Evolutionary conservation across 108 stramenopile species (phyloP), one percentile per base, ranked within the genome.

Genomic region (Chaetoceros tenuissimus): DNA sequence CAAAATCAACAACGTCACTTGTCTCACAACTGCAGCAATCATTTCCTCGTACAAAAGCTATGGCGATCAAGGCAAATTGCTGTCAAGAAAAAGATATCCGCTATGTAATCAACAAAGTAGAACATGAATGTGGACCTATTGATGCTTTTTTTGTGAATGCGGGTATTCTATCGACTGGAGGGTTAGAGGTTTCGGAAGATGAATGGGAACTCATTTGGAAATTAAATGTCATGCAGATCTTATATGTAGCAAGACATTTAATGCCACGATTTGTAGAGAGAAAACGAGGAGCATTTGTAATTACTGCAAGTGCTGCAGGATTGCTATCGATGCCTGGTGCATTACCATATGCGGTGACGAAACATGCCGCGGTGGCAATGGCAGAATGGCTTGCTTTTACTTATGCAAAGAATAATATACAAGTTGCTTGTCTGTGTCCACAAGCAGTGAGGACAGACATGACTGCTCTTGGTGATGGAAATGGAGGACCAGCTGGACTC

Each of bases 281-380:
- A 17, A 10, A 47, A 58, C 21, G 40, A 13, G 64, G 64, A n/a
- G n/a, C 43, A 5, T 59, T 64, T 30, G 57, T 64, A n/a, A 31
- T 64, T 10, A 64, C 64, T 29, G 64, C 57, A 24, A 58, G 56
- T 24, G 64, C 64, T 20, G 64, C 57, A 27, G 64, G 64, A 2
- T 43, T 64, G 5, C 64, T 64, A 1, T 28, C 26, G 64, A 26
- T 28, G 28, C 19, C 53, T 1, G 64, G 46, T 19, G 24, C 48
- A 24, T 23, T 64, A 13, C 56, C 64, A 0, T 64, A 64, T 40
- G 48, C 51, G 19, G 57, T 58, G 2, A 50, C 64, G 45, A 64
- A 64, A 51, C 57, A 57, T 31, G 64, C 64, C 0, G 64, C 64
- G 0, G 56, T 64, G 45, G 28, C 64, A 16, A 47, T 64, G n/a